Evolutionary conservation across 169 alveolate species (phyloP).

Genomic region (Theileria luwenshuni): DNA sequence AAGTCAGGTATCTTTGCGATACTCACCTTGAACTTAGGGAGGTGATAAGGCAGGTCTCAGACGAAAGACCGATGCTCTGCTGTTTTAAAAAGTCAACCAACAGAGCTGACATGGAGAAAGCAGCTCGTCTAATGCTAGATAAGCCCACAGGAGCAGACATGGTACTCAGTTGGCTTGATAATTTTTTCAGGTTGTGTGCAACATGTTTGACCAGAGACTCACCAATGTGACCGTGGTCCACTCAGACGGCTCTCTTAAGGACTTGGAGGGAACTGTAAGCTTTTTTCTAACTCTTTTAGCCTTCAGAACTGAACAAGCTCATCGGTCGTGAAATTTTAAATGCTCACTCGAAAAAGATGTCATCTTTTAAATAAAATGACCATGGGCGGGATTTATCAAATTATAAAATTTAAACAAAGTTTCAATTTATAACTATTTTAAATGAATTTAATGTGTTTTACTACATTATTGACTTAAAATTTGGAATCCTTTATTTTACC

Average conservation of each 20-base stretch:
- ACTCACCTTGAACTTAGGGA: no score
- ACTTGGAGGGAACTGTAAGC: neutral
- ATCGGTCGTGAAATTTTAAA: neutral
- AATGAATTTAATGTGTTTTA: neutral
- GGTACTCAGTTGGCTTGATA: neutral
- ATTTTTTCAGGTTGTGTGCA: conserved; percentile 13
- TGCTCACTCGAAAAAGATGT: neutral
- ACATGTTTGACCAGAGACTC: conserved; percentile 27
- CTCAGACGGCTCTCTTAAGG: neutral
- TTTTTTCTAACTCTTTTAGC: neutral
- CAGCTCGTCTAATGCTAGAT: conserved; percentile 10
- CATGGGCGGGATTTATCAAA: no score
- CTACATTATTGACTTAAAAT: neutral
- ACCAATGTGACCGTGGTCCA: conserved; percentile 13
- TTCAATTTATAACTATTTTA: no score
- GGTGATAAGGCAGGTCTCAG: conserved; percentile 12
- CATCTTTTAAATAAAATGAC: neutral
- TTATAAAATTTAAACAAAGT: no score
- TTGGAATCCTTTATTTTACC: no score
- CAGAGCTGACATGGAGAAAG: neutral
- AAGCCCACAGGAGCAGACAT: conserved; percentile 44
- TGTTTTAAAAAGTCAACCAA: conserved; percentile 44
- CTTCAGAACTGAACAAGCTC: neutral
- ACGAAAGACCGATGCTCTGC: conserved; percentile 19
- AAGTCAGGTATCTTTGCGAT: conserved; percentile 21